phyloP scores from a whole-genome alignment of 805 yeast species.

The Groenewaldozyma salmanticensis region DNA sequence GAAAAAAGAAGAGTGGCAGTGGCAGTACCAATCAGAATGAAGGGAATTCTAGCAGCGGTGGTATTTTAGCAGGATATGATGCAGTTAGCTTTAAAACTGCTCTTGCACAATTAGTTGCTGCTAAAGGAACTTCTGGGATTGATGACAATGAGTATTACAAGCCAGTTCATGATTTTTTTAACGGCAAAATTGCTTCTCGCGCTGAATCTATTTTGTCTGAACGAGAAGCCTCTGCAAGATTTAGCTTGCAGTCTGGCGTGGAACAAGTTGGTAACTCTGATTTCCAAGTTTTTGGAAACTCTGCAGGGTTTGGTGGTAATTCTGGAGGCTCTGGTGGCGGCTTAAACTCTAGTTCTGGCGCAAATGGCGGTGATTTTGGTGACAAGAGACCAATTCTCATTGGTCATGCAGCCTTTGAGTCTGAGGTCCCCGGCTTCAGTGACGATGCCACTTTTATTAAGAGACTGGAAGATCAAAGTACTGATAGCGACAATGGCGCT shows the following conservation, averaged over 20 bases:
- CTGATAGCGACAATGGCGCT: neutral
- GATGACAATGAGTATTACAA: neutral
- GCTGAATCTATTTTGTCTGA: neutral
- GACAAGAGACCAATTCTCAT: slow-evolving; percentile 2
- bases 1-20: neutral
- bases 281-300: neutral
- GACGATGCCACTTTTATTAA: slow-evolving; percentile 1
- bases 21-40: neutral
- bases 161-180: neutral
- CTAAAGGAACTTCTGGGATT: neutral
- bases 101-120: neutral
- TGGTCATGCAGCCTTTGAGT: slow-evolving; percentile 2
- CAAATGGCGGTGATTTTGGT: too few relatives aligned
- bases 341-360: neutral
- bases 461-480: neutral
- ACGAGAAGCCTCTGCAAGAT: neutral
- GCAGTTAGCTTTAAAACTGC: neutral
- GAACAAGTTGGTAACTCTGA: neutral
- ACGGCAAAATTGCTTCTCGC: neutral
- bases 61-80: neutral
- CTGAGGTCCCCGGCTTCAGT: slow-evolving; percentile 3
- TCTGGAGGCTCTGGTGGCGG: neutral
- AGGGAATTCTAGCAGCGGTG: neutral
- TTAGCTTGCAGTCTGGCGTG: neutral
- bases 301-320: neutral